Evolutionary conservation across 2,329 filamentous ascomycete genomes (phyloP), one percentile per base, ranked within the genome.

Genomic region (Sporothrix sp.): DNA sequence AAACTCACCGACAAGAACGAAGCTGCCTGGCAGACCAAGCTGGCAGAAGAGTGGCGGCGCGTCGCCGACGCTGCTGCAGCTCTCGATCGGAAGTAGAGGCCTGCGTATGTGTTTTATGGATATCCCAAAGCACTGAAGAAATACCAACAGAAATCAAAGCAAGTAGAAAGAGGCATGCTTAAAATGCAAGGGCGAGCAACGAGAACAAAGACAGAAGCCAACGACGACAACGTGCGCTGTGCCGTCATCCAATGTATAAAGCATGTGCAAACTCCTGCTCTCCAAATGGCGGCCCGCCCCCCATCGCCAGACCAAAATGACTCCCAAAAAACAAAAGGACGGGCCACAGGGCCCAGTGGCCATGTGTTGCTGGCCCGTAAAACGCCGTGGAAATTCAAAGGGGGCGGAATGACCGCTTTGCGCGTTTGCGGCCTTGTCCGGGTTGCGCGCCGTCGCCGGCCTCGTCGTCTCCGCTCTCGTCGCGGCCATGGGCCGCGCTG

Each of bases 401-500:
- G n/a, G n/a, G n/a, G n/a, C n/a, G n/a, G n/a, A n/a, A n/a, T n/a
- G n/a, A 16, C 33, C 48, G 48, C 50, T 51, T 49, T 10, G 52
- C 37, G 32, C 54, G 51, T 50, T 56, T 57, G 20, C 53, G 48
- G n/a, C 37, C 36, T 43, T 56, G 57, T 10, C 39, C 39, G 9
- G 40, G 51, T 7, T 38, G 35, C 2, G 51, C 52, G 1, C 54
- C 54, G 3, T 55, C 66, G 9, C 69, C 67, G 3, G 68, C 67
- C 2, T 71, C 69, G 16, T 72, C 71, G 3, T 69, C 70, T 13
- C 69, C 70, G 35, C 68, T 70, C n/a, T 71, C 70, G 10, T 70
- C 68, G 13, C 64, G 65, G 47, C 56, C 59, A 46, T 65, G 66
- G 45, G 32, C 35, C 16, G 52, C 30, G 27, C 58, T 65, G 14